These are phyloP conservation scores for Nakazawaea molendinolei DNA, from an alignment of 805 yeast species.

Conservation along the genomic window DNA sequence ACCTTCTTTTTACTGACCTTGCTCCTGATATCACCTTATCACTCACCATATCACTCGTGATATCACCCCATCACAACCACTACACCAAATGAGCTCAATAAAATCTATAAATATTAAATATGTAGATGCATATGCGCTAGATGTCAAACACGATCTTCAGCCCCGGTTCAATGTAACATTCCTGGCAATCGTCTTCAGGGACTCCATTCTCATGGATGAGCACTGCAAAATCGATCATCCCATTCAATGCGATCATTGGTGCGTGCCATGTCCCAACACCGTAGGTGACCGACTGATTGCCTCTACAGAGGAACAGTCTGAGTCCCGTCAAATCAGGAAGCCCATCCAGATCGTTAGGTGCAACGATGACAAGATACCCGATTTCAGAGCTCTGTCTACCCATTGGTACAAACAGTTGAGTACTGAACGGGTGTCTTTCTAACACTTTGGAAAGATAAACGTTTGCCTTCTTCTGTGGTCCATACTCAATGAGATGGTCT, in stretches of 20 bases:
- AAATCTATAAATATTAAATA: not conserved
- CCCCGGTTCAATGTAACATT: constrained; percentile 63
- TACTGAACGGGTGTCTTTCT: constrained; percentile 84
- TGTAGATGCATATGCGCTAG: not conserved
- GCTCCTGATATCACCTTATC: no score
- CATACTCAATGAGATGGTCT: constrained; percentile 38
- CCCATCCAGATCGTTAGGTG: constrained; percentile 37
- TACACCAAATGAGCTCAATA: constrained; percentile 1
- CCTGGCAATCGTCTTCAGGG: constrained; percentile 75
- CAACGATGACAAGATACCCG: constrained; percentile 79
- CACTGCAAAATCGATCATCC: constrained; percentile 77
- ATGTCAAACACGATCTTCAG: constrained; percentile 27
- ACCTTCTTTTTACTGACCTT: no score
- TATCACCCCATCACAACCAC: constrained; percentile 9
- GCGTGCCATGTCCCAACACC: constrained; percentile 91
- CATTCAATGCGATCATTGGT: constrained; percentile 84
- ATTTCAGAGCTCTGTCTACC: constrained; percentile 44
- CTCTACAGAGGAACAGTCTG: constrained; percentile 68
- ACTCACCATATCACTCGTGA: constrained; percentile 18
- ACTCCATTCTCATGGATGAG: constrained; percentile 80
- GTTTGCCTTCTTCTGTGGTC: constrained; percentile 8
- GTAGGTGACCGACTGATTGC: constrained; percentile 86
- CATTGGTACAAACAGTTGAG: constrained; percentile 91
- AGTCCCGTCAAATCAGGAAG: constrained; percentile 58
- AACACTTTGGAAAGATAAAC: constrained; percentile 57